These are phyloP conservation scores for Grifola frondosa DNA, from an alignment of 1,284 basidiomycete species.

Conservation along the genomic window DNA sequence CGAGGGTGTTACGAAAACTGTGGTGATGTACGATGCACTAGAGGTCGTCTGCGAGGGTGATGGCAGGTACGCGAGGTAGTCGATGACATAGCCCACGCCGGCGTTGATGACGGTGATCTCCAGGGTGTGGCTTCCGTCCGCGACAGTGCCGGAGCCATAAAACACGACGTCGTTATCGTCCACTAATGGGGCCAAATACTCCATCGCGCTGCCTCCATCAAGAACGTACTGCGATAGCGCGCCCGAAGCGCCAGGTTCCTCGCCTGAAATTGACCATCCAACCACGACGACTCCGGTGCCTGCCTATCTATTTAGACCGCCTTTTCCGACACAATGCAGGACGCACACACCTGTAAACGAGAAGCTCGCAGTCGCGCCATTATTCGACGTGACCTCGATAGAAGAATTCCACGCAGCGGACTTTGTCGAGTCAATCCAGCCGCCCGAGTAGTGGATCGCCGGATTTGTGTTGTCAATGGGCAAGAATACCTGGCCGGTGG, in stretches of 20 bases:
- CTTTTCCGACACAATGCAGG: no score
- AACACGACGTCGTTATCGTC: conserved; percentile 14
- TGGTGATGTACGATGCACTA: conserved; percentile 18
- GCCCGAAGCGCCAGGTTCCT: conserved; percentile 1
- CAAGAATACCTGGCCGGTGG: conserved; percentile 5
- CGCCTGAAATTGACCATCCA: no score
- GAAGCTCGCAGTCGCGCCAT: conserved; percentile 8
- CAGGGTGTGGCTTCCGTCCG: conserved; percentile 16
- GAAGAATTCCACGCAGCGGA: conserved; percentile 2
- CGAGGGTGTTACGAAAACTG: conserved; percentile 17
- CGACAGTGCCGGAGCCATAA: conserved; percentile 18
- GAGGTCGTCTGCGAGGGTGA: conserved; percentile 2
- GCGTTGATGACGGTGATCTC: conserved; percentile 14
- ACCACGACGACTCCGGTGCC: no score
- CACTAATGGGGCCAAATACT: conserved; percentile 11
- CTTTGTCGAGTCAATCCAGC: conserved; percentile 10
- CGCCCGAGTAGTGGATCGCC: conserved; percentile 7
- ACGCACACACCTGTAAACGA: conserved; percentile 11
- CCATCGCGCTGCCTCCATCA: conserved; percentile 18
- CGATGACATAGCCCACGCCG: conserved; percentile 4
- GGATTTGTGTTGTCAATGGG: conserved; percentile 17
- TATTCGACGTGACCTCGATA: conserved; percentile 10
- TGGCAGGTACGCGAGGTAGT: conserved; percentile 4
- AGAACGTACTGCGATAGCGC: conserved; percentile 18
- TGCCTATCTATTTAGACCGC: no score